These are phyloP conservation scores for Hemileccinum impolitum DNA, from an alignment of 768 basidiomycete genomes.

Conservation along the genomic window DNA sequence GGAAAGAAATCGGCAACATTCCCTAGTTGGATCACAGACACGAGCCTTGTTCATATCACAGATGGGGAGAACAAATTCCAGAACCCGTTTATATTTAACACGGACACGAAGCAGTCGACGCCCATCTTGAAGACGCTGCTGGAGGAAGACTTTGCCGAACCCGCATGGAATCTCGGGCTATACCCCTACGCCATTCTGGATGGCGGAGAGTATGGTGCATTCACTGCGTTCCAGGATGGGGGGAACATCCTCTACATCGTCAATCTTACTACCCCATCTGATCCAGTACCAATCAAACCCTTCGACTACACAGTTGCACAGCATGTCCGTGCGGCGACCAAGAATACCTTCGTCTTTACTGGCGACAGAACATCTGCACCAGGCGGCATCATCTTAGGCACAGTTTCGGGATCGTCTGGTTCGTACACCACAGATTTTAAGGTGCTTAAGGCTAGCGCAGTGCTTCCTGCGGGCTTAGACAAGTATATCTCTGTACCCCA, in stretches of 20 bases:
- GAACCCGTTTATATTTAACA: conserved; percentile 39
- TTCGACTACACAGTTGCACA: conserved; percentile 14
- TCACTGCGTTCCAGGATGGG: conserved; percentile 30
- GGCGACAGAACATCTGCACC: neutral
- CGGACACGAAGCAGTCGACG: conserved; percentile 28
- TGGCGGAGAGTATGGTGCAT: conserved; percentile 21
- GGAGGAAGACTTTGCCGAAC: conserved; percentile 23
- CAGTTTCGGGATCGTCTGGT: conserved; percentile 9
- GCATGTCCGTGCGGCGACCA: conserved; percentile 2
- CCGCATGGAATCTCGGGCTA: conserved; percentile 14
- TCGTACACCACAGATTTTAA: neutral
- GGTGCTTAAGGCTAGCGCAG: conserved; percentile 17
- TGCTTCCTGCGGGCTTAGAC: neutral
- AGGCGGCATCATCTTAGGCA: conserved; percentile 10
- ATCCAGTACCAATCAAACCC: neutral
- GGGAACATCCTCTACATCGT: conserved; percentile 33
- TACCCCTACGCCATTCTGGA: conserved; percentile 25
- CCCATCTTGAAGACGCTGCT: conserved; percentile 18
- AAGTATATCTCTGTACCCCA: conserved; percentile 13
- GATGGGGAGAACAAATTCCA: conserved; percentile 57
- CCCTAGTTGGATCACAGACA: conserved; percentile 41
- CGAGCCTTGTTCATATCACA: conserved; percentile 52
- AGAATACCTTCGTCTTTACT: conserved; percentile 12
- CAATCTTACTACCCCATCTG: conserved; percentile 11
- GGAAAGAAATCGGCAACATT: conserved; percentile 34